These are phyloP conservation scores for Botrytis tulipae DNA, from an alignment of 2,329 filamentous ascomycete genomes.

Conservation along the genomic window DNA sequence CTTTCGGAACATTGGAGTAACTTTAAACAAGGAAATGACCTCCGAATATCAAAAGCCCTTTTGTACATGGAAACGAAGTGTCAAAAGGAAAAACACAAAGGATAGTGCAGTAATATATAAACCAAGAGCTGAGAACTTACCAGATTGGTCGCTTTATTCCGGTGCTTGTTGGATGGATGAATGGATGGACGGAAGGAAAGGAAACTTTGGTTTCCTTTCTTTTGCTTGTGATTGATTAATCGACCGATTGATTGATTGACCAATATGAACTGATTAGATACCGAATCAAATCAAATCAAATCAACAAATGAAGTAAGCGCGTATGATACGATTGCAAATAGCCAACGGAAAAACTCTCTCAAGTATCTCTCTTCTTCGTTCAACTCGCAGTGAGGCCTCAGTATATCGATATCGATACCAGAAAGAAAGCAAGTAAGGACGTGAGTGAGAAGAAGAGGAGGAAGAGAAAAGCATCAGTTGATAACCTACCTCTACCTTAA, in stretches of 20 bases:
- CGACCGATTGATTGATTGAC: neutral
- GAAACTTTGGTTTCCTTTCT: neutral
- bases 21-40: neutral
- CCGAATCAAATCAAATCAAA: neutral
- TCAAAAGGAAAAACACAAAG: neutral
- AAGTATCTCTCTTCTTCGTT: neutral
- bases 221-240: slow-evolving; percentile 1
- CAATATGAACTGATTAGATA: neutral
- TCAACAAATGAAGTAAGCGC: neutral
- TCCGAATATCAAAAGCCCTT: neutral
- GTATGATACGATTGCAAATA: neutral
- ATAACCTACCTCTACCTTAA: neutral
- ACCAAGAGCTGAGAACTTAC: neutral
- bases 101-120: neutral
- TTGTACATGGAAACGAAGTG: neutral
- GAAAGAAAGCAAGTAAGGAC: neutral
- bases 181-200: neutral
- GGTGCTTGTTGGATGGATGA: neutral
- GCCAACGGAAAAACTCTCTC: too few species aligned
- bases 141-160: neutral
- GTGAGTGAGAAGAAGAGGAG: neutral
- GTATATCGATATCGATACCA: neutral
- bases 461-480: neutral
- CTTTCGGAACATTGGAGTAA: neutral
- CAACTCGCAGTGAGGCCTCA: neutral